Evolutionary conservation across 2,329 filamentous ascomycete species (phyloP), one percentile per base, ranked within the genome.

Genomic region (Diaporthe citri): DNA sequence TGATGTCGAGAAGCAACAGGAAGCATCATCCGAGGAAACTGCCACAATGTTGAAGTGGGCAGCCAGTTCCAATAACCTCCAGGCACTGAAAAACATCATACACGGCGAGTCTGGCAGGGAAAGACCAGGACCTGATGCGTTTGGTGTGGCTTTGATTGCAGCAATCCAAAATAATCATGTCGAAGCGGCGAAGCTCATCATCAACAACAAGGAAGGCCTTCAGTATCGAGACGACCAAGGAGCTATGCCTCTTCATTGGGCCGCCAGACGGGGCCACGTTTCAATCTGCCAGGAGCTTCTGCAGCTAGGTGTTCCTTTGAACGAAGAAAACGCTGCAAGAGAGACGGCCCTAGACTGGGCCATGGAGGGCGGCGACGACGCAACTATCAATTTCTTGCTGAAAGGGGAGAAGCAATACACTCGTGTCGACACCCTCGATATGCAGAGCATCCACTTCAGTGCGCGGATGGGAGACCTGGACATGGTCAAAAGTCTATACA

Each of bases 31-130:
- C 5, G 52, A 55, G 52, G 52, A 55, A 20, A 31, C 52, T 55
- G 52, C 52, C 52, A 55, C 52, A 55, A 55, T 55, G 52, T 31
- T 55, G 52, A 55, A 31, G 52, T 55, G 52, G 52, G 52, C 52
- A 55, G 52, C 52, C 52, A 55, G 13, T 55, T 55, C 52, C 52
- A 55, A 55, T 31, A 55, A 55, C 52, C 52, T 55, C 25, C 52
- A 31, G 52, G 52, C 52, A 55, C 52, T 55, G 2, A 20, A 55
- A 1, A 55, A 20, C 15, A 55, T 55, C 15, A 55, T 55, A 31
- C 25, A 17, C 25, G 25, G 52, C 28, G 52, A 55, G 4, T 4
- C 52, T 20, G 15, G 52, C 25, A 31, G 52, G 20, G 52, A 31
- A 17, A 31, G 25, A 55, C 52, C 52, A 31, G 52, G 52, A 20